Base-by-base conservation (phyloP, 805 yeast species). In the Candida manassasensis region DNA sequence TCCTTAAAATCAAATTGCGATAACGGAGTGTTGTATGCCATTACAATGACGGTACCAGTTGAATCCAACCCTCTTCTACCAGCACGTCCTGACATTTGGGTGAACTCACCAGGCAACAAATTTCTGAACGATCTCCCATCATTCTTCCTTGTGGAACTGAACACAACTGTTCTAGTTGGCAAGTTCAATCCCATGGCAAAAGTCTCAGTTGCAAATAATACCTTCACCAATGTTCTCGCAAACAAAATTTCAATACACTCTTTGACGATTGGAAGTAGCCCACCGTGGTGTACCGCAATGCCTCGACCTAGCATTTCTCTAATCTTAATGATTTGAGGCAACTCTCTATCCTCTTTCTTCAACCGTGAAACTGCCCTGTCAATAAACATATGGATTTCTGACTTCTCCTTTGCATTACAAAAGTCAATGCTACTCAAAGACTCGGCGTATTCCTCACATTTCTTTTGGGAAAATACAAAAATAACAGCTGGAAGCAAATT, bases 51-150 rank as follows among this genome's bases (percentile, higher is more conserved):
- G 0, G 97, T 90, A 53, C 98, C 98, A 0, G 84, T 86, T 14
- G 79, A 65, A 65, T 93, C 98, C 44, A 93, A 64, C 22, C 98
- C 98, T 68, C 98, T 79, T 63, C 98, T 79, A 41, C 98, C 98
- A 0, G 98, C 98, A 59, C 98, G 76, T 29, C 98, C 98, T 0
- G 97, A 89, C 98, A 93, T 93, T 61, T 90, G 98, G 0, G 97
- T 93, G 55, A 90, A 93, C 57, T 93, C 98, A 36, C 98, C 98
- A 0, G 98, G 96, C 7, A 82, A 71, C 41, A 93, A 68, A 51
- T 82, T 76, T 59, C 98, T 73, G 59, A 86, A 79, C 0, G 75
- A 75, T 19, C 79, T 73, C 30, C 97, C 97, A 54, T 93, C 98
- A 56, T 90, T 96, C 53, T 93, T 93, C 45, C 90, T 67, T 33